Evolutionary conservation across 345 rosid species (phyloP), one percentile per base, ranked within the genome.

Genomic region (Ceriops decandra): DNA sequence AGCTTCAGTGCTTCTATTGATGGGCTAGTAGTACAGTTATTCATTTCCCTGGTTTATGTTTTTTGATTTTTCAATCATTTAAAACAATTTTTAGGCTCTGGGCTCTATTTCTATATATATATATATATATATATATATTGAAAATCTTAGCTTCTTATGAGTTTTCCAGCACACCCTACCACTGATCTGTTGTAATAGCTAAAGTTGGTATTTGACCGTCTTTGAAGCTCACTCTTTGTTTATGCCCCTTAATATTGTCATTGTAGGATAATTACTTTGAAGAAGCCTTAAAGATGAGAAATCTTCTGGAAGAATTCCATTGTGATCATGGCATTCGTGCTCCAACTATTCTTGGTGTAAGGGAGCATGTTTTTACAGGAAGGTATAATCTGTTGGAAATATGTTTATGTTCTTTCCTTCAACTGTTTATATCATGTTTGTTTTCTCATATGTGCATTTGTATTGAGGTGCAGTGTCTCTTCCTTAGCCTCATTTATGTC

Each of bases 281-380:
- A 80, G 99, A 93, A 82, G 99, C 99, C 64, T 78, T 93, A 81
- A 93, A 93, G 83, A 85, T 93, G 95, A 85, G 99, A 80, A 93
- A 93, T 84, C 96, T 93, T 68, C 86, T 93, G 64, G 97, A 91
- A 77, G 99, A 93, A 78, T 93, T 93, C 56, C 85, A 85, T 60
- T 32, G 74, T 68, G 86, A 89, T 79, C 97, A 93, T 74, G 99
- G 99, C 46, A 85, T 88, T 76, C 96, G 79, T 67, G 82, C 92
- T 74, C 87, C 99, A 72, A 89, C 96, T n/a, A 93, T 93, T 85
- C 95, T 93, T 79, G 99, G 99, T 76, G 97, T 93, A 66, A 78
- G 99, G 80, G 99, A 93, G 77, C 93, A 93, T 71, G 93, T 93
- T 66, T 93, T 93, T 73, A 93, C 99, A 0, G 99, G 99, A 85